These are phyloP conservation scores for Scleroderma bovista DNA, from an alignment of 768 basidiomycete genomes.

Conservation along the genomic window DNA sequence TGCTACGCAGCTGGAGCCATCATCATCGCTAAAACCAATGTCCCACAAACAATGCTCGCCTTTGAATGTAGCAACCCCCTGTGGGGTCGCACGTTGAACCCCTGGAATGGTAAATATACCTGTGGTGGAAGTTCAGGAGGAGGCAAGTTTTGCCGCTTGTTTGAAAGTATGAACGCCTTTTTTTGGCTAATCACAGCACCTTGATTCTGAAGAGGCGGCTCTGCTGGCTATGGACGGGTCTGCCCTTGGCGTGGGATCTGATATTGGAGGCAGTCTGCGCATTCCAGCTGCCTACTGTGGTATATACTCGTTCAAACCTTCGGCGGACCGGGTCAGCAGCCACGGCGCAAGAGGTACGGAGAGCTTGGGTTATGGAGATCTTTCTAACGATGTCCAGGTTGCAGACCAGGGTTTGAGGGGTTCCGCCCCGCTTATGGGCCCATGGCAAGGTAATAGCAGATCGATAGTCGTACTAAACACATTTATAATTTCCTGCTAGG, in stretches of 20 bases:
- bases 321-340: slow-evolving; percentile 34
- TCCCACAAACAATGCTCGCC: slow-evolving; percentile 37
- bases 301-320: slow-evolving; percentile 37
- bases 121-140: slow-evolving; percentile 50
- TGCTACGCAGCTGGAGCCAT: slow-evolving; percentile 39
- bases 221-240: slow-evolving; percentile 41
- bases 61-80: slow-evolving; percentile 40
- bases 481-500: slow-evolving; percentile 28
- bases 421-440: slow-evolving; percentile 54
- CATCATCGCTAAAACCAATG: slow-evolving; percentile 37
- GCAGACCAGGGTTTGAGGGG: slow-evolving; percentile 66
- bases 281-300: slow-evolving; percentile 47
- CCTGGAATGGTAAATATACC: slow-evolving; percentile 36
- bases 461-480: background rate
- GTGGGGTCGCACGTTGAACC: slow-evolving; percentile 44
- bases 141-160: too few relatives aligned
- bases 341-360: slow-evolving; percentile 27
- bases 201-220: too few relatives aligned
- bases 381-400: slow-evolving; percentile 34
- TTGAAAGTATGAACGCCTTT: too few relatives aligned
- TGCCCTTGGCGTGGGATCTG: slow-evolving; percentile 42
- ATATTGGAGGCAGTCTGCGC: slow-evolving; percentile 46
- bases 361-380: too few relatives aligned
- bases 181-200: too few relatives aligned
- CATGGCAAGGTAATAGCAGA: slow-evolving; percentile 50